Evolutionary conservation across 352 stramenopile genomes (phyloP).

Genomic region (Phytophthora tentaculata): DNA sequence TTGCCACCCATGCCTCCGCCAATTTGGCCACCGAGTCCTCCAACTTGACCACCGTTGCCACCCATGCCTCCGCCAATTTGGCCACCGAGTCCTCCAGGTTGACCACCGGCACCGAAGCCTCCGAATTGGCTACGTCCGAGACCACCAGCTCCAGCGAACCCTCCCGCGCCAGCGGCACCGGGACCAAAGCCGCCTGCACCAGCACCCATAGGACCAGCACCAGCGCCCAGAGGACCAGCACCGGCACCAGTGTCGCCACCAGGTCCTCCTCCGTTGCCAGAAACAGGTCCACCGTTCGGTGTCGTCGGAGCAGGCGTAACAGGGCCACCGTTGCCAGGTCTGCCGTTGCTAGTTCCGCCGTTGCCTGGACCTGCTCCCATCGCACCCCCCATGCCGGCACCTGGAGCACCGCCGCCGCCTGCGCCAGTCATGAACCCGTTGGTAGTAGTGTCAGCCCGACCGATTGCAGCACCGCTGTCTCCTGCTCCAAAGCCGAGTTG

Average conservation of each 20-base stretch:
- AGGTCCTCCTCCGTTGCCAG: slow-evolving; percentile 6
- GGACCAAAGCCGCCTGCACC: slow-evolving; percentile 6
- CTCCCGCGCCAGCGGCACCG: background rate
- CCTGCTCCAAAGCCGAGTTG: background rate
- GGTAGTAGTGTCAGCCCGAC: background rate
- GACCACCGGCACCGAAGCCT: background rate
- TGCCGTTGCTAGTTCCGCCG: background rate
- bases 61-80: slow-evolving; percentile 7
- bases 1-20: slow-evolving; percentile 7
- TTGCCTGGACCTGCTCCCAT: background rate
- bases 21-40: background rate
- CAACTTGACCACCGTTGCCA: background rate
- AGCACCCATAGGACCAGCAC: background rate
- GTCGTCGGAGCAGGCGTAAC: slow-evolving; percentile 13
- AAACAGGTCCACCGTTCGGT: slow-evolving; percentile 9
- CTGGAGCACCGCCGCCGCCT: background rate
- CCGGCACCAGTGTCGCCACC: background rate
- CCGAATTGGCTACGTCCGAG: background rate
- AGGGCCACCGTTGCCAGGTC: background rate
- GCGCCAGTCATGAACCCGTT: background rate
- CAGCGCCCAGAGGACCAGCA: background rate
- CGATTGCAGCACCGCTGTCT: background rate
- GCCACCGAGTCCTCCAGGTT: background rate
- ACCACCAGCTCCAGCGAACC: background rate
- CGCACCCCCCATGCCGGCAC: background rate